Evolutionary conservation across 768 basidiomycete species (phyloP).

Genomic region (Mycena alexandri): DNA sequence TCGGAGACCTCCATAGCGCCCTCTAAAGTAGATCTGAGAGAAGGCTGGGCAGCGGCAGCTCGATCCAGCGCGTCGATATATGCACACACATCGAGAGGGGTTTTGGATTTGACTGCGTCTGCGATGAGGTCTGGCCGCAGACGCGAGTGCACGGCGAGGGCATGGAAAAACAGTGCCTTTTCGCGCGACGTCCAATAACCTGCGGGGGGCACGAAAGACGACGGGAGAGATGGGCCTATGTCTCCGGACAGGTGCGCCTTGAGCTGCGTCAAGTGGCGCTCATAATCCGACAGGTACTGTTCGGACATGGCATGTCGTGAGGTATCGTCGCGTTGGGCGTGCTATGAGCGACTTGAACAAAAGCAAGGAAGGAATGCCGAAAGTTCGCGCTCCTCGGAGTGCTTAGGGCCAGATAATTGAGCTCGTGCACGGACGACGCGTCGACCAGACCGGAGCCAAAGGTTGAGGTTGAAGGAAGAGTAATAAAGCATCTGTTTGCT

Average conservation of each 20-base stretch:
- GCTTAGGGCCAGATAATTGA: no score
- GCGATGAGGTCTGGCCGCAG: conserved; percentile 85
- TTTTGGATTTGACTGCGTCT: conserved; percentile 73
- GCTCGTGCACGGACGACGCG: no score
- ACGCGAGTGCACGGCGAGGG: conserved; percentile 73
- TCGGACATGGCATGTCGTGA: conserved; percentile 13
- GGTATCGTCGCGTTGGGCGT: no score
- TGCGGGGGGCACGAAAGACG: conserved; percentile 53
- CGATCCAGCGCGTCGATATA: conserved; percentile 71
- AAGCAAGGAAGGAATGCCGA: no score
- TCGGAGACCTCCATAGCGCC: conserved; percentile 65
- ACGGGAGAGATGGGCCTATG: conserved; percentile 41
- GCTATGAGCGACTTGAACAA: no score
- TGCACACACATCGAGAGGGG: conserved; percentile 72
- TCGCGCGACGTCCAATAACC: conserved; percentile 78
- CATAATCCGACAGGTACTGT: conserved; percentile 46
- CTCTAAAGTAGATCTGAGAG: conserved; percentile 44
- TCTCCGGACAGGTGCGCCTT: conserved; percentile 53
- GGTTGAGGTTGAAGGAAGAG: no score
- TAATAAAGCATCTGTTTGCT: no score
- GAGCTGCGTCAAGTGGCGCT: conserved; percentile 49
- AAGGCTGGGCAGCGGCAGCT: conserved; percentile 42
- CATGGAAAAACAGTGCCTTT: conserved; percentile 79
- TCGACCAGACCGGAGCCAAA: no score
- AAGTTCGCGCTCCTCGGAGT: no score